Conservation (phyloP, 176 grass and related monocot genomes). For the Carex pumila region DNA sequence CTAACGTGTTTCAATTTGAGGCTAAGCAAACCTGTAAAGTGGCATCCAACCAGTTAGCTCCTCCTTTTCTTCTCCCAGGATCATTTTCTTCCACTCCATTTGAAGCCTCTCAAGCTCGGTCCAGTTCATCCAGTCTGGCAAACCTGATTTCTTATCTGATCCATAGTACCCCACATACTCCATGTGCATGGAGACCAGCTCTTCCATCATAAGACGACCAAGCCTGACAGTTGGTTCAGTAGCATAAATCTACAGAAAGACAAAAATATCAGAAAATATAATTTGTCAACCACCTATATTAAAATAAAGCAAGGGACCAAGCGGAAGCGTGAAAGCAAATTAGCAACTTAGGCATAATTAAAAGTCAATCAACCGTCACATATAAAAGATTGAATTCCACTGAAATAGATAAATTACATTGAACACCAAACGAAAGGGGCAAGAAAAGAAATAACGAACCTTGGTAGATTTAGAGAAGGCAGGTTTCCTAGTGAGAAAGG, state of each 20-base stretch:
- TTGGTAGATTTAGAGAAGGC: conserved; percentile 48
- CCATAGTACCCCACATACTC: conserved; percentile 76
- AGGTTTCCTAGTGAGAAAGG: conserved; percentile 64
- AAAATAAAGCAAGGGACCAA: background rate
- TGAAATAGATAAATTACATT: background rate
- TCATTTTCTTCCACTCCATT: conserved; percentile 25
- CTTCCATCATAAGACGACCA: conserved; percentile 71
- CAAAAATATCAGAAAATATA: conserved; percentile 10
- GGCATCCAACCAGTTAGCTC: conserved; percentile 49
- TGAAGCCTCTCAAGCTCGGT: conserved; percentile 38
- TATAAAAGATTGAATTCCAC: background rate
- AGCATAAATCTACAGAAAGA: conserved; percentile 51
- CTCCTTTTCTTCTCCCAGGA: conserved; percentile 28
- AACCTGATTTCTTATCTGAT: conserved; percentile 17
- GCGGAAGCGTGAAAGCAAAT: background rate
- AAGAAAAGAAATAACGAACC: background rate
- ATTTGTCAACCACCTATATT: background rate
- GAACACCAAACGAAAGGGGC: background rate
- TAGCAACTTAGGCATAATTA: background rate
- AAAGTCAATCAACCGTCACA: background rate
- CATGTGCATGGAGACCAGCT: conserved; percentile 60
- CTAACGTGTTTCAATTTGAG: background rate
- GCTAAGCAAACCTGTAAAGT: conserved; percentile 56
- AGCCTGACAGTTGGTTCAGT: conserved; percentile 57
- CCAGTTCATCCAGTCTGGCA: conserved; percentile 69